These are phyloP conservation scores for Dryas integrifolia DNA, from an alignment of 331 rosid genomes.

Conservation along the genomic window DNA sequence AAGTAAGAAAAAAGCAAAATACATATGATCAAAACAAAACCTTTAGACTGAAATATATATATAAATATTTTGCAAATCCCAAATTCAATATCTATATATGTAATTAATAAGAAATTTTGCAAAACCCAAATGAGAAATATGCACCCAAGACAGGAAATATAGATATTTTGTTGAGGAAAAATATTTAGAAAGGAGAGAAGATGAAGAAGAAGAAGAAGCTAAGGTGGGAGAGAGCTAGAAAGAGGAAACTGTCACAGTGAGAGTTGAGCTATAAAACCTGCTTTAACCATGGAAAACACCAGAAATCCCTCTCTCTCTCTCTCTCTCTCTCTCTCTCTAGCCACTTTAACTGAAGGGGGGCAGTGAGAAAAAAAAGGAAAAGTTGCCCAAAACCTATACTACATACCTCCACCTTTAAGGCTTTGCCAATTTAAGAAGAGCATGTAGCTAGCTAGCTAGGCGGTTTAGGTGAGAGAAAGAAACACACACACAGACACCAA, in stretches of 20 bases:
- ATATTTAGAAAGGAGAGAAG: background rate
- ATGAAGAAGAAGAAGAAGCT: conserved; percentile 7
- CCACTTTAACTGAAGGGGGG: conserved; percentile 62
- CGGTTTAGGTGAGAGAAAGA: conserved; percentile 40
- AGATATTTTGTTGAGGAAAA: conserved; percentile 5
- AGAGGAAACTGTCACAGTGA: conserved; percentile 43
- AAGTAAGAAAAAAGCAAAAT: background rate
- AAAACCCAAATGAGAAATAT: conserved; percentile 36
- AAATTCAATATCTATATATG: conserved; percentile 16
- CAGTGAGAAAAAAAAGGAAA: conserved; percentile 51
- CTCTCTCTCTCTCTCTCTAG: conserved; percentile 12
- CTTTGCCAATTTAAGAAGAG: conserved; percentile 42
- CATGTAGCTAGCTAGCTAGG: conserved; percentile 31
- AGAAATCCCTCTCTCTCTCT: conserved; percentile 43
- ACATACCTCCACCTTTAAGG: conserved; percentile 45
- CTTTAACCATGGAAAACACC: conserved; percentile 60
- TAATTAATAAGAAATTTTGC: conserved; percentile 17
- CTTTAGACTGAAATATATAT: background rate
- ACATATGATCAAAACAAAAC: background rate
- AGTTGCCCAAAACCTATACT: conserved; percentile 41
- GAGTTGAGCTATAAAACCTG: conserved; percentile 60
- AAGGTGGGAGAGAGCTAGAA: conserved; percentile 18
- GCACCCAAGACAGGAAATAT: conserved; percentile 4
- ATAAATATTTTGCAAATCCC: too few species aligned
- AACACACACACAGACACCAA: background rate